A percentile compares a stretch with the other conserved stretches of the same genome.
These are phyloP conservation scores for Pythium rhizo-oryzae DNA, from an alignment of 352 stramenopile species.

Conservation along the genomic window DNA sequence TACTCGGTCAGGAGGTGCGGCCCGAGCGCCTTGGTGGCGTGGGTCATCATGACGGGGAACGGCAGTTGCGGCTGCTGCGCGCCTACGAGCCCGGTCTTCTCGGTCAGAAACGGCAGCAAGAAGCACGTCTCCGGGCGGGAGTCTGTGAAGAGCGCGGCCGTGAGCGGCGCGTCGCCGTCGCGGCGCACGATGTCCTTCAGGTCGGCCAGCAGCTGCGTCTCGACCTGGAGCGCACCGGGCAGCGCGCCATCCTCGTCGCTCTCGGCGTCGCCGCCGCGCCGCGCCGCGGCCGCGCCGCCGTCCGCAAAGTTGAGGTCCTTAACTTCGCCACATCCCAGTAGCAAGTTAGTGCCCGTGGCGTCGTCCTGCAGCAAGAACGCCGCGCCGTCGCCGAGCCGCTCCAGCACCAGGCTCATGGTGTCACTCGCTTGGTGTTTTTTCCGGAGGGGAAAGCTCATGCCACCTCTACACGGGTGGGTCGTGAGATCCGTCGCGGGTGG, in stretches of 20 bases:
- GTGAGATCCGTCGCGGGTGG: background rate
- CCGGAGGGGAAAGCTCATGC: too few relatives aligned
- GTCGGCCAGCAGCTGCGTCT: slow-evolving; percentile 60
- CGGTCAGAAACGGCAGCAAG: slow-evolving; percentile 73
- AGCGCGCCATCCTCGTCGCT: slow-evolving; percentile 50
- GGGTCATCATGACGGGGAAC: slow-evolving; percentile 67
- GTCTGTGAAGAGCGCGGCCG: slow-evolving; percentile 66
- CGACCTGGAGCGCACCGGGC: slow-evolving; percentile 28
- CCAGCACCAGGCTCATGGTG: slow-evolving; percentile 62
- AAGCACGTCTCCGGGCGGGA: slow-evolving; percentile 70
- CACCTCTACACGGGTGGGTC: background rate
- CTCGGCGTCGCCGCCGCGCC: slow-evolving; percentile 19
- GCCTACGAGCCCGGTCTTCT: slow-evolving; percentile 47
- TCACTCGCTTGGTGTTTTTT: too few relatives aligned
- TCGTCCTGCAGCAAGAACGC: slow-evolving; percentile 74
- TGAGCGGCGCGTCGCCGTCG: slow-evolving; percentile 40
- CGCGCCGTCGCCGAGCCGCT: slow-evolving; percentile 68
- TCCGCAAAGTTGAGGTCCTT: slow-evolving; percentile 25
- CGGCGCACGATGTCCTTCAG: slow-evolving; percentile 56
- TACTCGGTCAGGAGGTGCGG: slow-evolving; percentile 76
- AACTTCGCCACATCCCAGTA: slow-evolving; percentile 68
- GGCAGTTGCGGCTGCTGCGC: slow-evolving; percentile 35
- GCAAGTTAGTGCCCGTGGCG: slow-evolving; percentile 42
- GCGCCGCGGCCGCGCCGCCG: slow-evolving; percentile 9
- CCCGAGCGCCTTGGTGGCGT: slow-evolving; percentile 74